phyloP scores from a whole-genome alignment of 169 alveolate genomes.

The Cryptosporidium canis region DNA sequence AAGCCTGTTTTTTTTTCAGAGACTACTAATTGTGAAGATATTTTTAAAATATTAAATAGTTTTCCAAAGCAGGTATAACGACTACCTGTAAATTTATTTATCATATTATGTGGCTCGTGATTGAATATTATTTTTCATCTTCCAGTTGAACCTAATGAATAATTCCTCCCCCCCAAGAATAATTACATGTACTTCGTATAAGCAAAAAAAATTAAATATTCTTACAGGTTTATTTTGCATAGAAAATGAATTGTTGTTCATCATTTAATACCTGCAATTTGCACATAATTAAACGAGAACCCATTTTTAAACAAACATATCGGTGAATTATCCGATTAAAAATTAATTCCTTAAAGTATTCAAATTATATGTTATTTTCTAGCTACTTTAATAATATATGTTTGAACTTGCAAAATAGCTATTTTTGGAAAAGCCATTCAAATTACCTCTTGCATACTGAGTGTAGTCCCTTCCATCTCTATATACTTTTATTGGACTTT shows the following conservation, averaged over 20 bases:
- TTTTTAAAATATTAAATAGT: background rate
- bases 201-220: background rate
- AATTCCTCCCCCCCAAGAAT: background rate
- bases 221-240: too few relatives aligned
- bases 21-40: background rate
- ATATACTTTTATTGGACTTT: background rate
- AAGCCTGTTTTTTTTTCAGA: background rate
- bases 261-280: too few relatives aligned
- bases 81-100: background rate
- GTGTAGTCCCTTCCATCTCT: conserved; percentile 9
- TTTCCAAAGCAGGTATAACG: background rate
- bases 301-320: too few relatives aligned
- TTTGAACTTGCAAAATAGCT: background rate
- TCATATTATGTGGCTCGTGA: background rate
- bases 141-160: background rate
- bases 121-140: background rate
- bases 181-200: background rate
- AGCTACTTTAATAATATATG: background rate
- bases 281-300: too few relatives aligned
- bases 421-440: background rate
- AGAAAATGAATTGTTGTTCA: too few relatives aligned
- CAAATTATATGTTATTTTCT: background rate
- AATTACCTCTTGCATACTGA: background rate
- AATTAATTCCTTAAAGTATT: too few relatives aligned
- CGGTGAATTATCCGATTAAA: too few relatives aligned